Evolutionary conservation across 2,329 filamentous ascomycete species (phyloP).

Genomic region (Thelonectria discophora): DNA sequence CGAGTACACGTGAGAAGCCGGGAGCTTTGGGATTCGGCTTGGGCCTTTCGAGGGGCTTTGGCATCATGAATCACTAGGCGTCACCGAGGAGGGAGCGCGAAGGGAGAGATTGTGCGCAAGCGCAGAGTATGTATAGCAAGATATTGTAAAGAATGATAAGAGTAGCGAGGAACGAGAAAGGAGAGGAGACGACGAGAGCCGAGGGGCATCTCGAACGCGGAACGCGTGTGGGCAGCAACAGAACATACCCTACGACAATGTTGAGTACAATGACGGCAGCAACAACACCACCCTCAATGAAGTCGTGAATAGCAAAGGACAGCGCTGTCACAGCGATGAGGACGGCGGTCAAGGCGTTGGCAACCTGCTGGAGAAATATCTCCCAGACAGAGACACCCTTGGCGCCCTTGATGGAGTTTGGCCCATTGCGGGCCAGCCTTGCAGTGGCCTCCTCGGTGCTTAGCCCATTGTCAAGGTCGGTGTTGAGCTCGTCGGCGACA

Average conservation of each 20-base stretch:
- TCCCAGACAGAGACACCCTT: constrained; percentile 77
- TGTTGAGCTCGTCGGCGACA: constrained; percentile 51
- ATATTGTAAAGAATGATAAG: constrained; percentile 27
- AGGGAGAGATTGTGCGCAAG: constrained; percentile 27
- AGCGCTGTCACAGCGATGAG: constrained; percentile 78
- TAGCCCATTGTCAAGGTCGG: constrained; percentile 67
- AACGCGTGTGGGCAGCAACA: constrained; percentile 20
- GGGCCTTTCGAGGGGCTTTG: constrained; percentile 40
- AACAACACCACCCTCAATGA: constrained; percentile 70
- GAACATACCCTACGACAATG: constrained; percentile 69
- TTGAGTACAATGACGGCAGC: constrained; percentile 72
- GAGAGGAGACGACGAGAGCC: constrained; percentile 32
- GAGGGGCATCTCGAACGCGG: constrained; percentile 5
- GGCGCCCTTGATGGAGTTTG: constrained; percentile 76
- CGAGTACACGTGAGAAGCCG: constrained; percentile 29
- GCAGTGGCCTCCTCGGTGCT: constrained; percentile 67
- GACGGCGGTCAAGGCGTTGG: constrained; percentile 79
- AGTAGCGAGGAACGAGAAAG: constrained; percentile 13
- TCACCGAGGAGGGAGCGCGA: constrained; percentile 37
- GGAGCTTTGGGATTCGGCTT: constrained; percentile 43
- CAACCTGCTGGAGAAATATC: constrained; percentile 79
- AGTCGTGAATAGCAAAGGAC: constrained; percentile 72
- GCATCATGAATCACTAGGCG: constrained; percentile 40
- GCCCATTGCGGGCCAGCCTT: constrained; percentile 72
- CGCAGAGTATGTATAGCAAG: constrained; percentile 35